Evolutionary conservation across 176 grass and related monocot species (phyloP).

Genomic region (Carex scoparia): DNA sequence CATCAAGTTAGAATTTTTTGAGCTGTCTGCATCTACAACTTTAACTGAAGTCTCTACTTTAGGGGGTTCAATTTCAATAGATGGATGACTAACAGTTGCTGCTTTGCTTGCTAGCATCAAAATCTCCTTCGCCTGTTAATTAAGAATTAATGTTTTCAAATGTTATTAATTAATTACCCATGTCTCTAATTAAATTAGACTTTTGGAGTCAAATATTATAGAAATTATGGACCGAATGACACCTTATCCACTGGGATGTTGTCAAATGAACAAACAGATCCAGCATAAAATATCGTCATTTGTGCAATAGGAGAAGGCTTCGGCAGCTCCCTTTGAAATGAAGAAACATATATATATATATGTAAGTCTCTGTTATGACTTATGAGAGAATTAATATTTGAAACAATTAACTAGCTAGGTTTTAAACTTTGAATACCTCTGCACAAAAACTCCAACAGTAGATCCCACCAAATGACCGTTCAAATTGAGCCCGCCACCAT

Average conservation of each 20-base stretch:
- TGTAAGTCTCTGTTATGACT: background rate
- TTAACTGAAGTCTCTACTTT: constrained; percentile 40
- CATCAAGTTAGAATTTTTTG: constrained; percentile 31
- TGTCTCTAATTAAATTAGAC: background rate
- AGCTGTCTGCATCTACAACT: constrained; percentile 30
- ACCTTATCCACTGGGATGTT: constrained; percentile 77
- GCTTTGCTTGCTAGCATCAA: constrained; percentile 73
- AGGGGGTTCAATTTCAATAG: constrained; percentile 3
- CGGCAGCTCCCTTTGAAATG: constrained; percentile 39
- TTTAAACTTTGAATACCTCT: constrained; percentile 33
- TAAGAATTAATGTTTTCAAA: background rate
- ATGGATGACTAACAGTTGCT: constrained; percentile 31
- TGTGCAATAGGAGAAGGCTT: constrained; percentile 42
- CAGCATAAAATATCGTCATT: constrained; percentile 81
- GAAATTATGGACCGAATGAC: background rate
- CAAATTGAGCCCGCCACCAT: constrained; percentile 15
- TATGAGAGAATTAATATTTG: background rate
- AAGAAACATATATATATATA: constrained; percentile 2
- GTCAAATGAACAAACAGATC: constrained; percentile 74
- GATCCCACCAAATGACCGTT: constrained; percentile 25
- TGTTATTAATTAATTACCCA: background rate
- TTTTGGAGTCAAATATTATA: background rate
- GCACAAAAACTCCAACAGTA: constrained; percentile 33
- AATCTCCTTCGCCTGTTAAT: constrained; percentile 66
- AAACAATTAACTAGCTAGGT: background rate